Evolutionary conservation across 2,329 filamentous ascomycete genomes (phyloP), one percentile per base, ranked within the genome.

Genomic region (Fusarium longipes): DNA sequence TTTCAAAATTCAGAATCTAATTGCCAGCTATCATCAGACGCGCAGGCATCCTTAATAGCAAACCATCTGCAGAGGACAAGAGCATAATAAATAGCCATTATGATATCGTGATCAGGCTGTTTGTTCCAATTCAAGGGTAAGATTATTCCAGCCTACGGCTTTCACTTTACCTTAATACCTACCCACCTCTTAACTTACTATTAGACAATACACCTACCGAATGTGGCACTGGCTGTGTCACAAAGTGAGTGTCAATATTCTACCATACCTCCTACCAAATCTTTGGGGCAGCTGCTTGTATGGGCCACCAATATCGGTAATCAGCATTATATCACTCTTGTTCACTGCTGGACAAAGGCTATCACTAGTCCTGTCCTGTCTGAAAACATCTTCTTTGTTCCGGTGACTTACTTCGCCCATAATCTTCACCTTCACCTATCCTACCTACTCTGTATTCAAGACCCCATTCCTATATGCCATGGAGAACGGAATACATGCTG

Each of bases 41-140:
- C 35, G 25, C 25, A 32, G 42, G 42, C 25, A 38, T 58, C 8
- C 25, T 33, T 14, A 12, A 33, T 22, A 20, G 32, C 38, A 27
- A 15, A 39, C 15, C 48, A 14, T 51, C 25, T 32, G 51, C 39
- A 36, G 20, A 62, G 22, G 9, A 30, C 18, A 33, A 22, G 25
- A 29, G 22, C 15, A 38, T 22, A 29, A 32, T n/a, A 29, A n/a
- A 11, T 35, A 30, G n/a, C 20, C 27, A 63, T 18, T 22, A 49
- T 57, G 58, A 63, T 63, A 50, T 29, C 24, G 44, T 63, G 33
- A 51, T n/a, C n/a, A n/a, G n/a, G 51, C 29, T 25, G 18, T 18
- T 38, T 35, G 9, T 40, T 45, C 25, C 27, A 9, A 29, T 27
- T 20, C 25, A 4, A 22, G 27, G 20, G 39, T 40, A 57, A 51